phyloP scores from a whole-genome alignment of 192 early-diverging fungal species.

The Coemansia pectinata region DNA sequence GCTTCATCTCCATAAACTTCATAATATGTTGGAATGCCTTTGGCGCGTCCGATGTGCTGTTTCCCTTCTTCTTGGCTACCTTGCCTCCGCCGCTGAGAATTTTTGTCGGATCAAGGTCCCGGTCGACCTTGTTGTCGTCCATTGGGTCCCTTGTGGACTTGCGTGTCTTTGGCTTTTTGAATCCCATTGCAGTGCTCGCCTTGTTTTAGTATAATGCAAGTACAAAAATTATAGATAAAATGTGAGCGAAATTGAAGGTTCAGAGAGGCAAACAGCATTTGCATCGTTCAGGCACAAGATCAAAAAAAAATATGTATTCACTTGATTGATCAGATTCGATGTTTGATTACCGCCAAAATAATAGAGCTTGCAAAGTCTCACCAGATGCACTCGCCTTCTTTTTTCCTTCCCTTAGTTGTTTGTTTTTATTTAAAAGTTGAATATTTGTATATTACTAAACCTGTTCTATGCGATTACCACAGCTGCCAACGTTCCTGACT shows the following conservation, averaged over 20 bases:
- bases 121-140: conserved; percentile 26
- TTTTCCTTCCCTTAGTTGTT: not conserved
- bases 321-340: not conserved
- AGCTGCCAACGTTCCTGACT: not conserved
- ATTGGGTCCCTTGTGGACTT: conserved; percentile 15
- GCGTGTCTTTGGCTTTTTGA: conserved; percentile 43
- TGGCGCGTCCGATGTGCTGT: conserved; percentile 31
- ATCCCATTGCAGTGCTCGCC: conserved; percentile 24
- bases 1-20: conserved; percentile 38
- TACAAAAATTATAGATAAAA: not conserved
- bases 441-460: not conserved
- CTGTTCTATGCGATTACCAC: not conserved
- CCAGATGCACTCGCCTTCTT: not conserved
- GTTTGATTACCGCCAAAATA: not conserved
- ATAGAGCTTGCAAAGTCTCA: not conserved
- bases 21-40: conserved; percentile 43
- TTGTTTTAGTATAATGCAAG: not conserved
- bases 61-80: conserved; percentile 20
- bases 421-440: not conserved
- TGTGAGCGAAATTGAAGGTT: not conserved
- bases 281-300: not conserved
- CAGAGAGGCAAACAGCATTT: not conserved
- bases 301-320: not conserved
- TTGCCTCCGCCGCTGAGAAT: conserved; percentile 41
- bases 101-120: conserved; percentile 42